Percentiles rank a stretch among this genome's conserved stretches.
phyloP scores from a whole-genome alignment of 257 asterid genomes.

The Solanum paucissectum region DNA sequence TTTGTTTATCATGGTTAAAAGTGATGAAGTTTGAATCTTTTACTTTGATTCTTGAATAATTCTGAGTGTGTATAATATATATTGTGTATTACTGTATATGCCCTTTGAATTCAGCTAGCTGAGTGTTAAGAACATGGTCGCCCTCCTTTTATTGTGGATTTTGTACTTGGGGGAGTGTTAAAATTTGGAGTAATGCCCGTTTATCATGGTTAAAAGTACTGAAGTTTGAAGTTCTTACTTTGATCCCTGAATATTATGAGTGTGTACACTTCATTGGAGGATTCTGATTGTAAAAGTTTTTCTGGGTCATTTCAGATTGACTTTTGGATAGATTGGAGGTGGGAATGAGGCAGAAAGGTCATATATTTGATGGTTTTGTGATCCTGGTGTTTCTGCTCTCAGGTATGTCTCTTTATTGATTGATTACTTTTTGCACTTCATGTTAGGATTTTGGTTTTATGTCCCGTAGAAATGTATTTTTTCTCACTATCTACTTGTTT shows the following conservation, averaged over 20 bases:
- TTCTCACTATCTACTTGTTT: neutral
- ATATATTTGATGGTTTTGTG: constrained; percentile 18
- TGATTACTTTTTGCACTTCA: neutral
- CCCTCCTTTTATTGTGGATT: neutral
- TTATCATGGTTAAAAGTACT: neutral
- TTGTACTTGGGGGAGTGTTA: neutral
- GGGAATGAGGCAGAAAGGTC: constrained; percentile 35
- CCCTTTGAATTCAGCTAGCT: neutral
- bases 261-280: neutral
- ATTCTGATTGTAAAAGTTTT: neutral
- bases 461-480: neutral
- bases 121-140: neutral
- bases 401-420: constrained; percentile 31
- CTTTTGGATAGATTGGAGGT: constrained; percentile 4
- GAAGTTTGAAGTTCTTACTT: neutral
- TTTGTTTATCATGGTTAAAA: neutral
- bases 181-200: neutral
- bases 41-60: neutral
- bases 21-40: neutral
- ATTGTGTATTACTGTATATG: neutral
- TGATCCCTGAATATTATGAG: neutral
- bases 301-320: neutral
- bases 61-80: neutral
- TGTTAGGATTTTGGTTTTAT: neutral
- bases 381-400: constrained; percentile 36